Percentiles rank a stretch among this genome's conserved stretches.
Evolutionary conservation across 192 early-diverging fungal genomes (phyloP).

Genomic region (Geranomyces michiganensis): DNA sequence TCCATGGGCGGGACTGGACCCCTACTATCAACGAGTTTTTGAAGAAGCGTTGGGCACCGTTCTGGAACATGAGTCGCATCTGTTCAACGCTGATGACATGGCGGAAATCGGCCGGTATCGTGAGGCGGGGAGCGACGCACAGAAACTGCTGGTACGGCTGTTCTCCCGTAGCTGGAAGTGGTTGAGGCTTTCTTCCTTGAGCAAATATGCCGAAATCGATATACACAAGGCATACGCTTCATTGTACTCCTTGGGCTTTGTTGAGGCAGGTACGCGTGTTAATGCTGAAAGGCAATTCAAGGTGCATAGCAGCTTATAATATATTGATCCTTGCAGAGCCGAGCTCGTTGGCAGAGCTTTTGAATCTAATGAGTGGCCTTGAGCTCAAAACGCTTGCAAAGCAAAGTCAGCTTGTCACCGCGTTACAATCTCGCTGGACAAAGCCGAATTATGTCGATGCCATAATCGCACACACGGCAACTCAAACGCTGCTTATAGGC

Average conservation of each 20-base stretch:
- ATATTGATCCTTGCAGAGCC: too few relatives aligned
- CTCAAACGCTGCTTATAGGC: slow-evolving; percentile 19
- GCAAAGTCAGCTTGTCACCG: slow-evolving; percentile 2
- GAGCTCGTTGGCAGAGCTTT: not conserved
- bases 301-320: too few relatives aligned
- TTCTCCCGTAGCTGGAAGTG: slow-evolving; percentile 30
- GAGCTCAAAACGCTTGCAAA: slow-evolving; percentile 21
- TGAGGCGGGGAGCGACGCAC: not conserved
- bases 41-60: slow-evolving; percentile 19
- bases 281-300: too few relatives aligned
- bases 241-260: not conserved
- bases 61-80: slow-evolving; percentile 13
- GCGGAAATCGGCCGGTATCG: not conserved
- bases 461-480: slow-evolving; percentile 13
- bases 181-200: slow-evolving; percentile 6
- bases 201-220: slow-evolving; percentile 25
- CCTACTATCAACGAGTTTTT: slow-evolving; percentile 36
- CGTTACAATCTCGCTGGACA: not conserved
- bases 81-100: slow-evolving; percentile 9
- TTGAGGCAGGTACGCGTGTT: not conserved
- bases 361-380: slow-evolving; percentile 1
- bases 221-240: not conserved
- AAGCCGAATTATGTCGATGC: slow-evolving; percentile 16
- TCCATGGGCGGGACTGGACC: not conserved
- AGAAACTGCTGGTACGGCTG: slow-evolving; percentile 16